phyloP scores from a whole-genome alignment of 1,284 basidiomycete species.

The Dichomitus squalens region DNA sequence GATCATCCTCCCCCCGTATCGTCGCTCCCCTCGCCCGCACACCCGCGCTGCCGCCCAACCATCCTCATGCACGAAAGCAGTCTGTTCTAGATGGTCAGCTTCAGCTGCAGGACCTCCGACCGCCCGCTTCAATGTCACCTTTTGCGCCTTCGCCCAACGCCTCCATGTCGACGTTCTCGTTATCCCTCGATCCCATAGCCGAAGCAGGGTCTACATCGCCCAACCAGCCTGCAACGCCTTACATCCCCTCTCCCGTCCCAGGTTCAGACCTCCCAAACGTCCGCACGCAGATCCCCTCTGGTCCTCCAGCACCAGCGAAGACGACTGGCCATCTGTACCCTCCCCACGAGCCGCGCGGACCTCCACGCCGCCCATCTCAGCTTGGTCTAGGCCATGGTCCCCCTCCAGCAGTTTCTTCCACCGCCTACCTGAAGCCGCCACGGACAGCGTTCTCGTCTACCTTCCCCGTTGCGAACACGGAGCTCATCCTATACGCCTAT shows the following conservation, averaged over 20 bases:
- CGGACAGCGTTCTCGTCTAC: slow-evolving; percentile 44
- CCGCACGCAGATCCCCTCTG: slow-evolving; percentile 22
- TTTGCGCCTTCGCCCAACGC: slow-evolving; percentile 46
- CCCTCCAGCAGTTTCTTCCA: slow-evolving; percentile 30
- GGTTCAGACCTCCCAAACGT: slow-evolving; percentile 18
- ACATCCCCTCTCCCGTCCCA: slow-evolving; percentile 28
- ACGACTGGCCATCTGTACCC: slow-evolving; percentile 20
- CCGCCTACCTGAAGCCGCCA: slow-evolving; percentile 28
- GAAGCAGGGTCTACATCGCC: slow-evolving; percentile 43
- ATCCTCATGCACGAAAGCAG: slow-evolving; percentile 78
- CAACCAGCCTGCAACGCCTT: slow-evolving; percentile 31
- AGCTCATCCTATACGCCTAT: slow-evolving; percentile 86
- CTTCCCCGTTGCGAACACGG: slow-evolving; percentile 43
- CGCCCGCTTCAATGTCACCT: slow-evolving; percentile 38
- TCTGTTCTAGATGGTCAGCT: slow-evolving; percentile 63
- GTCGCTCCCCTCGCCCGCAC: slow-evolving; percentile 56
- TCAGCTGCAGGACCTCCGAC: slow-evolving; percentile 38
- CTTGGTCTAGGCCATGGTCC: slow-evolving; percentile 45
- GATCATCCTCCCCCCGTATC: slow-evolving; percentile 32
- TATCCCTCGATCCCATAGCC: slow-evolving; percentile 69
- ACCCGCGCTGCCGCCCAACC: slow-evolving; percentile 55
- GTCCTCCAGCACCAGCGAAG: slow-evolving; percentile 3
- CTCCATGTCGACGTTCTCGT: slow-evolving; percentile 61
- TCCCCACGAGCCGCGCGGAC: slow-evolving; percentile 21
- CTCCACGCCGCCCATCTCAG: slow-evolving; percentile 38